These are phyloP conservation scores for Cyberlindnera sargentensis DNA, from an alignment of 805 yeast species.

Conservation along the genomic window DNA sequence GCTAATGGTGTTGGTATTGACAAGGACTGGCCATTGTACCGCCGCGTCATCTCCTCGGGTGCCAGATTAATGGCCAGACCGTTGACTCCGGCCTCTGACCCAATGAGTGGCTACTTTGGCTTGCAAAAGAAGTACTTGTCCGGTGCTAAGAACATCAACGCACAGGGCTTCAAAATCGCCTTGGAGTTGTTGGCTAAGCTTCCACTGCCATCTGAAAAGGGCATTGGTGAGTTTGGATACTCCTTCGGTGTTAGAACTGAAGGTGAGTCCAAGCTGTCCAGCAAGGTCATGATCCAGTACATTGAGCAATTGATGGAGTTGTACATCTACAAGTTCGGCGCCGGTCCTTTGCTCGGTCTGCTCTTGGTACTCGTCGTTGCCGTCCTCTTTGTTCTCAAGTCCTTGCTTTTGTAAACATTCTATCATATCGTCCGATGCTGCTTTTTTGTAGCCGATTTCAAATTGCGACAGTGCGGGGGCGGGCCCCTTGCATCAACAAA, in stretches of 20 bases:
- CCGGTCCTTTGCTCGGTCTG: constrained; percentile 28
- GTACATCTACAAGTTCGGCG: constrained; percentile 39
- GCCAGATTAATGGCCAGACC: constrained; percentile 45
- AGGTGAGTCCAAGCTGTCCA: constrained; percentile 44
- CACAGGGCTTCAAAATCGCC: constrained; percentile 44
- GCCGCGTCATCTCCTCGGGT: constrained; percentile 42
- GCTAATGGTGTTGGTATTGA: constrained; percentile 51
- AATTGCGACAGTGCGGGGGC: too few relatives aligned
- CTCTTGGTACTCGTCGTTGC: constrained; percentile 25
- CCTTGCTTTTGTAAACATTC: constrained; percentile 10
- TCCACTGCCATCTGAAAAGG: constrained; percentile 31
- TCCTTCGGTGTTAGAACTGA: constrained; percentile 48
- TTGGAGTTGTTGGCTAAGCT: constrained; percentile 40
- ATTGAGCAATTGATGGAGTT: constrained; percentile 39
- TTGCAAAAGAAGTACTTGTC: constrained; percentile 37
- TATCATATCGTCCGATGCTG: too few relatives aligned
- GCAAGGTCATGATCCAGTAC: constrained; percentile 43
- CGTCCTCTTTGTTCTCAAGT: constrained; percentile 23
- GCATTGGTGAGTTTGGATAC: constrained; percentile 42
- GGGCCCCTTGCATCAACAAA: neutral
- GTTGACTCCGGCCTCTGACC: constrained; percentile 43
- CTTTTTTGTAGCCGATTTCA: too few relatives aligned
- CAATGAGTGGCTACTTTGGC: constrained; percentile 49
- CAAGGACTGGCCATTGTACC: constrained; percentile 45
- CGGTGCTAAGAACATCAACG: constrained; percentile 29